Percentiles rank a stretch among this genome's conserved stretches.
These are phyloP conservation scores for Russula foetens DNA, from an alignment of 768 basidiomycete genomes.

Conservation along the genomic window DNA sequence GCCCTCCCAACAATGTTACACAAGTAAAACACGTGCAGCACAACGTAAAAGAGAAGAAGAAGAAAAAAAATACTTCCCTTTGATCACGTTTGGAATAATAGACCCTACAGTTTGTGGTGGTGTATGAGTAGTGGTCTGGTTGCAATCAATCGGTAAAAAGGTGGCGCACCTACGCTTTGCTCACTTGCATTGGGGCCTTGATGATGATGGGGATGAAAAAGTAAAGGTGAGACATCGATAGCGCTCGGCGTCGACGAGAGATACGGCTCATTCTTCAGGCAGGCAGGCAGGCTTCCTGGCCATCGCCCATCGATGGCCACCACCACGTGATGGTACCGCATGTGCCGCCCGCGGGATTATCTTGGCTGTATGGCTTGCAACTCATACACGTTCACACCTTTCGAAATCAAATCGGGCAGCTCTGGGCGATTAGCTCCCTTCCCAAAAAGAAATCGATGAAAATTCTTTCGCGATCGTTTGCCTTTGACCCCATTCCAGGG, in stretches of 20 bases:
- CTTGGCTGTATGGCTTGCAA: no score
- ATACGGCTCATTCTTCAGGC: no score
- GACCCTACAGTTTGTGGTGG: not conserved
- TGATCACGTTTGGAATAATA: not conserved
- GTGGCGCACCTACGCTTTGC: not conserved
- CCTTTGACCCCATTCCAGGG: not conserved
- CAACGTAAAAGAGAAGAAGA: not conserved
- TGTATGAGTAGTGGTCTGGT: not conserved
- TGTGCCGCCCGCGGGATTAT: no score
- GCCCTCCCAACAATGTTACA: conserved; percentile 19
- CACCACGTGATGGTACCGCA: no score
- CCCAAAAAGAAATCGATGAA: not conserved
- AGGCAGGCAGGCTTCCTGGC: no score
- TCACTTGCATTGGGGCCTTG: not conserved
- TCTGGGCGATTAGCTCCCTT: not conserved
- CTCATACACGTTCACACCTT: no score
- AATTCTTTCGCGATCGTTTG: not conserved
- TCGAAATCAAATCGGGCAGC: not conserved
- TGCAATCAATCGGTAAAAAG: not conserved
- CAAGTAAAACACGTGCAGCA: conserved; percentile 2
- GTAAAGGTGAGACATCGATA: not conserved
- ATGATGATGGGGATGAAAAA: not conserved
- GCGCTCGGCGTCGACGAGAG: no score
- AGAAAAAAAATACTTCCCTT: not conserved
- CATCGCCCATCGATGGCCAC: no score